Percentiles rank a stretch among this genome's conserved stretches.
Conservation (phyloP, 2,329 filamentous ascomycete genomes). For the Arthrinium puccinioides region DNA sequence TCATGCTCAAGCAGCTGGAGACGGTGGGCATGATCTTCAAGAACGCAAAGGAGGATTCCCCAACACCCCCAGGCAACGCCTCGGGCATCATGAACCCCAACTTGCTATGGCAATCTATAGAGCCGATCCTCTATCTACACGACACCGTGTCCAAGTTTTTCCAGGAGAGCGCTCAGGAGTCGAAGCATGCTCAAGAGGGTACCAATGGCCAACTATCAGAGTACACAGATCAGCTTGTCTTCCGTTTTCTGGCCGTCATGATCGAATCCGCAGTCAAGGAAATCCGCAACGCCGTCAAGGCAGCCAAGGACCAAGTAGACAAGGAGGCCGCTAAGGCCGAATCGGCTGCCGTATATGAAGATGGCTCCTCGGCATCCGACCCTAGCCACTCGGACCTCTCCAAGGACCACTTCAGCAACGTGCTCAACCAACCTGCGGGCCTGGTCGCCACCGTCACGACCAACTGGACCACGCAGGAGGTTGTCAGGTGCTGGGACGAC, state of each 20-base stretch:
- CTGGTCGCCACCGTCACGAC: slow-evolving; percentile 50
- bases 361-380: slow-evolving; percentile 34
- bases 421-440: slow-evolving; percentile 48
- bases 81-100: slow-evolving; percentile 13
- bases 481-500: slow-evolving; percentile 65
- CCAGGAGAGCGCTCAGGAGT: slow-evolving; percentile 18
- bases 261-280: slow-evolving; percentile 22
- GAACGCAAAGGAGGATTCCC: slow-evolving; percentile 8
- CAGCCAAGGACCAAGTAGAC: slow-evolving; percentile 21
- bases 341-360: slow-evolving; percentile 17
- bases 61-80: not conserved
- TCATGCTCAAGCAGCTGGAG: slow-evolving; percentile 17
- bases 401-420: slow-evolving; percentile 54
- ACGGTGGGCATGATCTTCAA: slow-evolving; percentile 19
- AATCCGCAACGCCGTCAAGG: slow-evolving; percentile 20
- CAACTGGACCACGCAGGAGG: slow-evolving; percentile 58
- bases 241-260: slow-evolving; percentile 19
- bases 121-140: slow-evolving; percentile 21
- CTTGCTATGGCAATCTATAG: slow-evolving; percentile 20
- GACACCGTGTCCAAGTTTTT: slow-evolving; percentile 21
- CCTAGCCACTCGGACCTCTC: slow-evolving; percentile 52
- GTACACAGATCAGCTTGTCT: slow-evolving; percentile 21
- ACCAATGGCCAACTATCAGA: slow-evolving; percentile 18
- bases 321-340: slow-evolving; percentile 19
- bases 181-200: slow-evolving; percentile 10